phyloP scores from a whole-genome alignment of 352 stramenopile species.

The Pythium volutum region DNA sequence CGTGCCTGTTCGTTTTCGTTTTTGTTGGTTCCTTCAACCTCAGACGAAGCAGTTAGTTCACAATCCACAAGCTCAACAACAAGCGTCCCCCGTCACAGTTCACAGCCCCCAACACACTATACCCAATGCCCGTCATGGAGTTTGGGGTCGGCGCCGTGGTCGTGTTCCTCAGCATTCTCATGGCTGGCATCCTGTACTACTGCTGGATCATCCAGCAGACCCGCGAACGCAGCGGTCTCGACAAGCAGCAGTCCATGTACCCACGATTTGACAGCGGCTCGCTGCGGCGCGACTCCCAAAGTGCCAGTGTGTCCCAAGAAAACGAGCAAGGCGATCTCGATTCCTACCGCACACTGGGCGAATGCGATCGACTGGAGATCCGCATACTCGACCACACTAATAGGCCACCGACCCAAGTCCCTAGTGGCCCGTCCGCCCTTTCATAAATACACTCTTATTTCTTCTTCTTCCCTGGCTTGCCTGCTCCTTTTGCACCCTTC shows the following conservation, averaged over 20 bases:
- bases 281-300: no score
- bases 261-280: no score
- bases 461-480: slow-evolving; percentile 34
- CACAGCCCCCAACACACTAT: background rate
- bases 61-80: background rate
- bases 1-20: no score
- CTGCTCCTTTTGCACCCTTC: no score
- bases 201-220: background rate
- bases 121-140: background rate
- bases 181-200: slow-evolving; percentile 6
- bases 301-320: background rate
- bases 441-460: slow-evolving; percentile 23
- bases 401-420: background rate
- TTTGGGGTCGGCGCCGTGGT: background rate
- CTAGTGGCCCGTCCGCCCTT: no score
- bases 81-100: background rate
- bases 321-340: background rate
- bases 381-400: background rate
- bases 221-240: background rate
- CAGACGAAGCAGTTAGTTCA: background rate
- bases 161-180: background rate
- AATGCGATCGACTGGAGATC: background rate
- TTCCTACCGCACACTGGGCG: no score
- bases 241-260: background rate
- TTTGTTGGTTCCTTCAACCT: no score